Base-by-base conservation (phyloP, 2,329 filamentous ascomycete genomes). In the Colletotrichum sp. region DNA sequence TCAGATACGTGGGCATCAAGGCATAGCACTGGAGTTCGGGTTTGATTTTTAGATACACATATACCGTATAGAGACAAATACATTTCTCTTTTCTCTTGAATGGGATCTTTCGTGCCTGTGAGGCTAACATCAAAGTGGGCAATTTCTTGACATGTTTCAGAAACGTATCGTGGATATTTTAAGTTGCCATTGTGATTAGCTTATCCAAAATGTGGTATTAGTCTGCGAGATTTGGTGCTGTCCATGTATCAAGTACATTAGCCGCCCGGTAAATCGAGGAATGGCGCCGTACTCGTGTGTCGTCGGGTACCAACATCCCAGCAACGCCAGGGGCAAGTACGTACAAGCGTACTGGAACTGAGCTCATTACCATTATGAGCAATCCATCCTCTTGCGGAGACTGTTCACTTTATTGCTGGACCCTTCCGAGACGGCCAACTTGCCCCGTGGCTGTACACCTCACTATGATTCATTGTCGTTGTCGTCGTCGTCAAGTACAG, bases 11-110 rank as follows among this genome's bases (percentile, higher is more conserved):
- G 56, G 38, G 26, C 56, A 55, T 43, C 18, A 34, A 6, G 55
- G 65, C 71, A 70, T 73, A 69, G 71, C 56, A 70, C 43, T 55
- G 71, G 71, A 61, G 71, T 73, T 70, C 70, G 56, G 71, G 65
- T 58, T 55, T 69, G 56, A 13, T 62, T 61, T 66, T 38, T 30
- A 68, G 12, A 68, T 52, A 28, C 18, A 38, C 32, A 68, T 30
- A 68, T 60, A 58, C 15, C 58, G 7, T 9, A 61, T 61, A 13
- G 58, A 61, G 26, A 34, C 18, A 18, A 38, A 21, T 61, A 34
- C 18, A 61, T 2, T 61, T 61, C 2, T 61, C 10, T 12, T 61
- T n/a, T 61, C 18, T 61, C 26, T 32, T 8, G 9, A 61, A 16
- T 1, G 32, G 1, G 18, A 5, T n/a, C 58, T n/a, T n/a, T 6